Percentiles rank a stretch among this genome's conserved stretches.
Evolutionary conservation across 768 basidiomycete genomes (phyloP).

Genomic region (Serpula lacrymans): DNA sequence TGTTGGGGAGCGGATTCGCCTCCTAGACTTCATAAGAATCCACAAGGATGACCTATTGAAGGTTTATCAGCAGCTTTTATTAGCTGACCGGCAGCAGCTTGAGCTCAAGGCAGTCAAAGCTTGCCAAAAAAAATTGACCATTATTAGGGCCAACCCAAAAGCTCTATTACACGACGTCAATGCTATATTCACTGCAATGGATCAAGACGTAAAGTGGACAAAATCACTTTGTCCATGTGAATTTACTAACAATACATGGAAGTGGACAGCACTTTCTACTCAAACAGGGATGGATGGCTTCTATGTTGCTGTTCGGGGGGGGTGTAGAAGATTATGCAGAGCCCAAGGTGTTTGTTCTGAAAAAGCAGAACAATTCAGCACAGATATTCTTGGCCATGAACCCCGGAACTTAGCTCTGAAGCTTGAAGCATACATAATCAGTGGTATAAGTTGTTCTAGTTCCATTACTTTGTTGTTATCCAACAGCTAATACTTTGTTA

Average conservation of each 20-base stretch:
- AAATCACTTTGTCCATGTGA: background rate
- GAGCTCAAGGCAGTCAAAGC: background rate
- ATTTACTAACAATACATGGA: background rate
- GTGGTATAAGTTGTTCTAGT: conserved; percentile 4
- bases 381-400: conserved; percentile 1
- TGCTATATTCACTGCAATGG: conserved; percentile 4
- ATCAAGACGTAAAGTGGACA: conserved; percentile 7
- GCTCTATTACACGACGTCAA: background rate
- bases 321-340: conserved; percentile 2
- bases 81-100: background rate
- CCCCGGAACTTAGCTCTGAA: conserved; percentile 1
- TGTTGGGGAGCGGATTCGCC: background rate
- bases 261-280: conserved; percentile 4
- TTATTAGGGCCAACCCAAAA: conserved; percentile 3
- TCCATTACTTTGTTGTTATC: background rate
- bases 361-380: conserved; percentile 5
- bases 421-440: conserved; percentile 2
- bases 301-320: conserved; percentile 1
- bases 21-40: background rate
- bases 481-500: background rate
- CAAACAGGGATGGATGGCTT: conserved; percentile 7
- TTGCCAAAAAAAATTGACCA: background rate
- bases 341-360: conserved; percentile 4
- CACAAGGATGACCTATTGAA: background rate
- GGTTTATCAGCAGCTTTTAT: background rate